Conservation (phyloP, 1,284 basidiomycete genomes). For the Ceraceosorus guamensis region DNA sequence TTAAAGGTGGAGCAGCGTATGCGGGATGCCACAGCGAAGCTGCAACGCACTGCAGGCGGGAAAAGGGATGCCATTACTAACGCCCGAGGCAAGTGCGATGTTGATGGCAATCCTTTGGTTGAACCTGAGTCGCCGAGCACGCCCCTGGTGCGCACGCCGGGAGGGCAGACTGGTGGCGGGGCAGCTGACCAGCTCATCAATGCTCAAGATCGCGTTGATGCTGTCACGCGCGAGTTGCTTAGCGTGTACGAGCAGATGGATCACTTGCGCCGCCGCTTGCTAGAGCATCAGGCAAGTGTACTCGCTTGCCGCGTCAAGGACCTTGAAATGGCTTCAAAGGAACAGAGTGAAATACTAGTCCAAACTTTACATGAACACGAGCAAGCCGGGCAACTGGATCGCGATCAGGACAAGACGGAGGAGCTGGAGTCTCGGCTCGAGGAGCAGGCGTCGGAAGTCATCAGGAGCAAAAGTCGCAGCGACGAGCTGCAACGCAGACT, state of each 20-base stretch:
- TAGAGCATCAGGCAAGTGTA: slow-evolving; percentile 33
- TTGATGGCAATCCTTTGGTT: too few species aligned
- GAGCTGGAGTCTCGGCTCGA: neutral
- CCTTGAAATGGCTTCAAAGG: slow-evolving; percentile 18
- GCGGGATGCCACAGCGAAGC: slow-evolving; percentile 32
- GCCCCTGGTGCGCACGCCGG: too few species aligned
- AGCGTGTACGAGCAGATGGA: slow-evolving; percentile 20
- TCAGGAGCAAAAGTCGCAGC: too few species aligned
- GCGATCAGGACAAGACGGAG: neutral
- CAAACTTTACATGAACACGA: slow-evolving; percentile 8
- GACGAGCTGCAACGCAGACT: neutral
- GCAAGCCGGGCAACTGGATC: too few species aligned
- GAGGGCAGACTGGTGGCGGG: too few species aligned
- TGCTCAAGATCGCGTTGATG: too few species aligned
- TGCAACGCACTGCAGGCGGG: slow-evolving; percentile 26
- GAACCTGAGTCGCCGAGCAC: too few species aligned
- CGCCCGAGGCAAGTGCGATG: too few species aligned
- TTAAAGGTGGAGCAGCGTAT: slow-evolving; percentile 34
- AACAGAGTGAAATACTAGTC: slow-evolving; percentile 12
- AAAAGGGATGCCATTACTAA: too few species aligned
- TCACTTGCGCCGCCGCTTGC: slow-evolving; percentile 18
- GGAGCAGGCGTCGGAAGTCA: neutral
- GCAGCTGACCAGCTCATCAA: too few species aligned
- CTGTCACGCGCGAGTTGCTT: slow-evolving; percentile 25
- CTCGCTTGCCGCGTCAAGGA: slow-evolving; percentile 22